Evolutionary conservation across 257 asterid genomes (phyloP), one percentile per base, ranked within the genome.

Genomic region (Catharanthus roseus): DNA sequence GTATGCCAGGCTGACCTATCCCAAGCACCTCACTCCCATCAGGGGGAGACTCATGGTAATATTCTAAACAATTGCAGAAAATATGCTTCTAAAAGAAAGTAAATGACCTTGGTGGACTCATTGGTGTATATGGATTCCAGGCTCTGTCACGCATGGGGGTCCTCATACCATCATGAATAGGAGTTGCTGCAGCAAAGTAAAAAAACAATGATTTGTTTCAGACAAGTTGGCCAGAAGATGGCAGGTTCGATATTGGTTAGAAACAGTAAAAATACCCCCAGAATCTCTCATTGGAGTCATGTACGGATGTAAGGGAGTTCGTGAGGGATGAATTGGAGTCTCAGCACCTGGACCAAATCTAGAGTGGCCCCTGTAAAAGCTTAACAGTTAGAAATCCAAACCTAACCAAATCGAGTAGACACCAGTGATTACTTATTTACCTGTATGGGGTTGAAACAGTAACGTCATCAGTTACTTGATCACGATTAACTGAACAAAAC

Each of bases 231-330:
- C 64, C 61, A 72, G 72, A 55, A 41, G 24, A 49, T 49, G 55
- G n/a, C 31, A 75, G 76, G n/a, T 58, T 5, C 4, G 10, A 13
- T 23, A 21, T 5, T 24, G 39, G 69, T 49, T 58, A 18, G 21
- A 50, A 4, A n/a, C 41, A 29, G 28, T 56, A 41, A 31, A 50
- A 72, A 66, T 74, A 88, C 96, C 96, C 76, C 84, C 96, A 64
- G 99, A 79, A 78, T 93, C 99, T 83, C 96, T 86, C 99, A 93
- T 91, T 28, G 99, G 99, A 55, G 99, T 93, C 96, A 84, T 89
- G 73, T 82, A 86, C 28, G 97, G 99, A 83, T 88, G 97, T 65
- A 91, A 82, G 10, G 99, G 97, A 79, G 99, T 93, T 73, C 96
- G 89, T 79, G 95, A 91, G 74, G 97, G 97, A 81, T 88, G 99